Percentiles rank a stretch among this genome's conserved stretches.
Evolutionary conservation across 306 rosid species (phyloP).

Genomic region (Phaseolus lunatus): DNA sequence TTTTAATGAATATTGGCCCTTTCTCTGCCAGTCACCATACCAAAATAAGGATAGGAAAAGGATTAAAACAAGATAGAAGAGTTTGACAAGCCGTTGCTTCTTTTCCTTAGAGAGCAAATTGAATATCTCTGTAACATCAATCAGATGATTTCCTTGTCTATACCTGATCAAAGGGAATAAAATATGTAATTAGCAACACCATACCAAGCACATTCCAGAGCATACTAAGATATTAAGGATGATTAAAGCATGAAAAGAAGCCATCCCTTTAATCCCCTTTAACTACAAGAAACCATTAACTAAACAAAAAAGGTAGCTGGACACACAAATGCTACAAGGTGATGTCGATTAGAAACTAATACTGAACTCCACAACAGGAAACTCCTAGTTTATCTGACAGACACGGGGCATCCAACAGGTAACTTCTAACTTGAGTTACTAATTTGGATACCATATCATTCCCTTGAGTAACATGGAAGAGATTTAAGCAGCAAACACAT

Average conservation of each 20-base stretch:
- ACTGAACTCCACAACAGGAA: not conserved
- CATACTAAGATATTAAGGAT: not conserved
- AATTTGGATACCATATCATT: conserved; percentile 9
- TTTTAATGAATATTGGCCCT: not conserved
- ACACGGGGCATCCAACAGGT: conserved; percentile 5
- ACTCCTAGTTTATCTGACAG: not conserved
- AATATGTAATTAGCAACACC: conserved; percentile 22
- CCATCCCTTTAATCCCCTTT: conserved; percentile 8
- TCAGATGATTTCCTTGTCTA: conserved; percentile 63
- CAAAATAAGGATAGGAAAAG: conserved; percentile 93
- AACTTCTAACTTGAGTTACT: conserved; percentile 31
- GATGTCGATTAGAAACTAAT: not conserved
- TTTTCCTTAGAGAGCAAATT: conserved; percentile 82
- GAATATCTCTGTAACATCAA: conserved; percentile 98
- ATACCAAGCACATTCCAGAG: conserved; percentile 25
- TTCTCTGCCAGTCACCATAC: conserved; percentile 51
- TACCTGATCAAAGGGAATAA: conserved; percentile 59
- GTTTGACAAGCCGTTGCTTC: conserved; percentile 89
- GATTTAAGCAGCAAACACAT: conserved; percentile 34
- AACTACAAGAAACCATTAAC: conserved; percentile 7
- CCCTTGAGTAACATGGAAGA: conserved; percentile 9
- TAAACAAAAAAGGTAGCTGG: not conserved
- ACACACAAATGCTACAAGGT: not conserved
- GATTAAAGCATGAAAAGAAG: conserved; percentile 27
- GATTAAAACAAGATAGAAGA: conserved; percentile 73